A percentile compares a stretch with the other conserved stretches of the same genome.
phyloP scores from a whole-genome alignment of 306 rosid genomes.

The Corylus americana region DNA sequence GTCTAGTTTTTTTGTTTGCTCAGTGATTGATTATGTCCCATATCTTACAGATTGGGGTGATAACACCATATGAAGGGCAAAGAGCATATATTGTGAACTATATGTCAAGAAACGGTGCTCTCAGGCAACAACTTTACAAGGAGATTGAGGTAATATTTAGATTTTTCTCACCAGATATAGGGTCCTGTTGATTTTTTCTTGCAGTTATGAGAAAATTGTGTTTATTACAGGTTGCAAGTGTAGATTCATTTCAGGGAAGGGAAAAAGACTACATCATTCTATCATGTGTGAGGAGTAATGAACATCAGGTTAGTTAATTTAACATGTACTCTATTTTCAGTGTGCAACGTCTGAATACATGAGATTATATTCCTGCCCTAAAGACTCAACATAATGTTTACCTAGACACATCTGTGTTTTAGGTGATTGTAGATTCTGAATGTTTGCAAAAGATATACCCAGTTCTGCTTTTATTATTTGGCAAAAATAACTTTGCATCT shows the following conservation, averaged over 20 bases:
- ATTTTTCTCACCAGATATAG: not conserved
- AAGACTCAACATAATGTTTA: not conserved
- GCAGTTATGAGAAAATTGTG: constrained; percentile 16
- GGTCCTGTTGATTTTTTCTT: constrained; percentile 4
- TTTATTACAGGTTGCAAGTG: constrained; percentile 90
- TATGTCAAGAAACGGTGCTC: constrained; percentile 97
- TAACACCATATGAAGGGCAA: constrained; percentile 98
- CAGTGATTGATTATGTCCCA: constrained; percentile 3
- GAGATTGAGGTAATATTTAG: constrained; percentile 80
- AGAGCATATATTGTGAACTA: constrained; percentile 98
- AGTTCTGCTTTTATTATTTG: not conserved
- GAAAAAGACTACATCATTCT: constrained; percentile 96
- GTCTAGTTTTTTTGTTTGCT: not conserved
- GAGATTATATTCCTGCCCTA: not conserved
- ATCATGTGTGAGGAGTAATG: constrained; percentile 97
- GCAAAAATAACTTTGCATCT: not conserved
- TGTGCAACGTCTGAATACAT: not conserved
- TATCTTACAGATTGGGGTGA: constrained; percentile 80
- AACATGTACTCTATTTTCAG: not conserved
- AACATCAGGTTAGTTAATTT: constrained; percentile 82
- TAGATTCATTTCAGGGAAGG: constrained; percentile 99
- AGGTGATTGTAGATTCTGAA: not conserved
- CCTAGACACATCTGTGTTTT: not conserved
- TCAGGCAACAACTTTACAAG: constrained; percentile 97
- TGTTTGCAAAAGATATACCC: not conserved